Conservation (phyloP, 441 rosid genomes). For the Erysimum cheiri region DNA sequence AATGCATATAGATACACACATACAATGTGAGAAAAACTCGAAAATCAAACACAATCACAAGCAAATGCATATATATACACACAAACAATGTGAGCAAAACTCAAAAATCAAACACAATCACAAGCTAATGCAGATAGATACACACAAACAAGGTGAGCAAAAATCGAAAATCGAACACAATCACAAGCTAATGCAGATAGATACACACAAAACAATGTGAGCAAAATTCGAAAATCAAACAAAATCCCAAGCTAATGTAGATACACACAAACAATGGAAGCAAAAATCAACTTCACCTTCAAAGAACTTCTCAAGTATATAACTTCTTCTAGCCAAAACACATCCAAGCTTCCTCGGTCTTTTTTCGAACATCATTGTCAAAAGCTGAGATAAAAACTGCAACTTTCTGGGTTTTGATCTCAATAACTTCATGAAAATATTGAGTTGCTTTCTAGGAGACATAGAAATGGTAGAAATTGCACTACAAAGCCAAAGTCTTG, state of each 20-base stretch:
- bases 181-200: not conserved
- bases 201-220: not conserved
- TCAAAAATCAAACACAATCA: no score
- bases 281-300: constrained; percentile 50
- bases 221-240: constrained; percentile 11
- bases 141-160: no score
- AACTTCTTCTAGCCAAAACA: constrained; percentile 65
- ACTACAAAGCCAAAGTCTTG: constrained; percentile 81
- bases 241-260: constrained; percentile 5
- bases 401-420: constrained; percentile 51
- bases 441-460: constrained; percentile 53
- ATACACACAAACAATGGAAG: not conserved
- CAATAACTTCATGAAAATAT: constrained; percentile 63
- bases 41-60: no score
- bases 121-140: no score
- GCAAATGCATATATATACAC: no score
- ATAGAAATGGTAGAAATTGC: constrained; percentile 55
- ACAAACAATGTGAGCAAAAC: no score
- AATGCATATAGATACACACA: no score
- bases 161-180: constrained; percentile 29
- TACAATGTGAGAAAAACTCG: no score
- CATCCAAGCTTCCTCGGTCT: constrained; percentile 59
- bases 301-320: constrained; percentile 75
- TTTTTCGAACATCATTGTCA: constrained; percentile 66
- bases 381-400: constrained; percentile 65